phyloP scores from a whole-genome alignment of 306 rosid genomes.

The Arachis hypogaea region DNA sequence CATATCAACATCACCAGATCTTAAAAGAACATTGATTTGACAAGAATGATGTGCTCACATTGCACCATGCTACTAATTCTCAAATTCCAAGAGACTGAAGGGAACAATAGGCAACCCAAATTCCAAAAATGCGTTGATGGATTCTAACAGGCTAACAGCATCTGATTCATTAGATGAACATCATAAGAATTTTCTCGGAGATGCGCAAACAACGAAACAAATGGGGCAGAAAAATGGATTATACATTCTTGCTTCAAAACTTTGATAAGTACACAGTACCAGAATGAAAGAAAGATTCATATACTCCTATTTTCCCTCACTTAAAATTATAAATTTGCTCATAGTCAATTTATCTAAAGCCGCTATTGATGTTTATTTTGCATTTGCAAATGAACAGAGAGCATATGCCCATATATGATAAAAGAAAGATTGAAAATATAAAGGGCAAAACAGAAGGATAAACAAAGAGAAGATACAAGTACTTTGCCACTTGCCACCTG shows the following conservation, averaged over 20 bases:
- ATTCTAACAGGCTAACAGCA: not conserved
- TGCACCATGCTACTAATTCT: not conserved
- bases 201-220: not conserved
- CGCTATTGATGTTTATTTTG: slow-evolving; percentile 47
- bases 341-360: slow-evolving; percentile 7
- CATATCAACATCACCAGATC: no score
- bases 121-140: not conserved
- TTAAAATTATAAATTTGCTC: not conserved
- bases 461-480: slow-evolving; percentile 34
- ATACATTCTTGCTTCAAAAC: not conserved
- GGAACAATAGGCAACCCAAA: not conserved
- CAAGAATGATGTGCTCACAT: no score
- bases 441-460: slow-evolving; percentile 21
- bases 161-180: not conserved
- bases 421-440: slow-evolving; percentile 39
- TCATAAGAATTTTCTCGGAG: not conserved
- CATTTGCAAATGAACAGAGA: slow-evolving; percentile 52
- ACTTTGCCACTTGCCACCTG: slow-evolving; percentile 21
- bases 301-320: not conserved
- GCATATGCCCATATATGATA: slow-evolving; percentile 53
- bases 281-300: not conserved
- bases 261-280: not conserved
- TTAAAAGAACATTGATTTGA: no score
- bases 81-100: not conserved
- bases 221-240: not conserved